These are phyloP conservation scores for Irineochytrium annulatum DNA, from an alignment of 192 early-diverging fungal genomes.

Conservation along the genomic window DNA sequence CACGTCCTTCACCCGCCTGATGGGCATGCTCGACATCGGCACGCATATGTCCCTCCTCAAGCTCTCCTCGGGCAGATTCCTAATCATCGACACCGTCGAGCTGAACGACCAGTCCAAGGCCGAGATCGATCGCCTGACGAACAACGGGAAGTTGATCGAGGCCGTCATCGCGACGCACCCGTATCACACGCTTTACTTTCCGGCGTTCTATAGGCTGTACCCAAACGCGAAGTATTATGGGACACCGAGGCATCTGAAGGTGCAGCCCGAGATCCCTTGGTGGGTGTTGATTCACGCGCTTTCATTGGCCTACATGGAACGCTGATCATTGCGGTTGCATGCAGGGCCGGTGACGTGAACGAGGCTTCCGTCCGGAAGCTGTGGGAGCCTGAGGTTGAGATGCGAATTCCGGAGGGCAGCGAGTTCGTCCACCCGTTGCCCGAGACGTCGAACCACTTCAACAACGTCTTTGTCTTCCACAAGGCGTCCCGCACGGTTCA, in stretches of 20 bases:
- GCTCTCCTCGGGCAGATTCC: conserved; percentile 9
- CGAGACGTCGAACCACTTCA: conserved; percentile 17
- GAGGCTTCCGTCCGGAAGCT: neutral
- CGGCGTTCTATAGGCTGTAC: conserved; percentile 9
- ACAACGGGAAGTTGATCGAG: conserved; percentile 25
- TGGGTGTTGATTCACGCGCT: neutral
- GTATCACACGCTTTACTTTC: conserved; percentile 22
- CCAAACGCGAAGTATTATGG: conserved; percentile 21
- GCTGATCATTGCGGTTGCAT: neutral
- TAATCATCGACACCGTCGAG: conserved; percentile 16
- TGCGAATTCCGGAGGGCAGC: conserved; percentile 13
- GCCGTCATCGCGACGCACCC: conserved; percentile 28
- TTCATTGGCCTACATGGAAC: neutral
- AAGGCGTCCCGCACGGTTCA: neutral
- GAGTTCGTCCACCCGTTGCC: conserved; percentile 20
- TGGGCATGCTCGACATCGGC: conserved; percentile 16
- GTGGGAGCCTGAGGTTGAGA: conserved; percentile 12
- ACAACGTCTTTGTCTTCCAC: conserved; percentile 16
- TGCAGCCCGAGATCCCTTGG: conserved; percentile 15
- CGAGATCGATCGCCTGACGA: conserved; percentile 17
- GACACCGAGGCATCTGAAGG: conserved; percentile 22
- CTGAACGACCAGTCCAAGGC: conserved; percentile 16
- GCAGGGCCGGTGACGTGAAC: conserved; percentile 11
- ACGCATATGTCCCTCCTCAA: conserved; percentile 23
- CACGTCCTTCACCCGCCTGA: conserved; percentile 13